Evolutionary conservation across 257 asterid species (phyloP).

Genomic region (Solanum rostratum): DNA sequence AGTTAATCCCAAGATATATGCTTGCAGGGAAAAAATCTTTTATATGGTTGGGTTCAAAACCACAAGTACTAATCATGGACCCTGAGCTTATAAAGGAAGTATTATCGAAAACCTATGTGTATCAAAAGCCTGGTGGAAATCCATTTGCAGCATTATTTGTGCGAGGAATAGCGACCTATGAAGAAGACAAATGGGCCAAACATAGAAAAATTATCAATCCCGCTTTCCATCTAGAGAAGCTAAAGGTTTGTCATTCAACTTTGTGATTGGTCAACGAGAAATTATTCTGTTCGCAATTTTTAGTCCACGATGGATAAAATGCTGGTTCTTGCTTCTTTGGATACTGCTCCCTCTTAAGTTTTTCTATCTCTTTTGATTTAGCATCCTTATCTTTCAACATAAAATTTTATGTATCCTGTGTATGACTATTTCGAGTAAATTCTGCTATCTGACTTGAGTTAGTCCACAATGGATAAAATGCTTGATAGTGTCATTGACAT

Average conservation of each 20-base stretch:
- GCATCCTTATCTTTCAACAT: background rate
- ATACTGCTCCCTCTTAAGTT: background rate
- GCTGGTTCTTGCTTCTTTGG: background rate
- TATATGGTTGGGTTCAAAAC: slow-evolving; percentile 47
- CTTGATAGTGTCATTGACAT: background rate
- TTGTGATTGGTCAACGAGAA: background rate
- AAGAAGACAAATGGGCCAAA: slow-evolving; percentile 46
- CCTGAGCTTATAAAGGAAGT: slow-evolving; percentile 42
- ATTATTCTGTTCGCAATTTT: background rate
- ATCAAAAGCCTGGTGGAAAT: slow-evolving; percentile 16
- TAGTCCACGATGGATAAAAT: background rate
- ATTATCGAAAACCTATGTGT: slow-evolving; percentile 12
- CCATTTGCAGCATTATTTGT: slow-evolving; percentile 21
- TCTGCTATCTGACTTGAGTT: too few species aligned
- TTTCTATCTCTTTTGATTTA: background rate
- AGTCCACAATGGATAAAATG: too few species aligned
- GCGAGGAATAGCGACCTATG: slow-evolving; percentile 21
- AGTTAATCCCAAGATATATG: background rate
- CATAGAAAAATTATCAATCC: slow-evolving; percentile 30
- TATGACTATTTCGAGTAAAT: background rate
- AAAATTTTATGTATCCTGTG: background rate
- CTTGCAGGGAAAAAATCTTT: slow-evolving; percentile 30
- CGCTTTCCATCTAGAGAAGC: background rate
- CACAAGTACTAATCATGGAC: slow-evolving; percentile 24
- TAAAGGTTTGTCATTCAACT: background rate